Percentiles rank a stretch among this genome's conserved stretches.
Conservation (phyloP, 2,329 filamentous ascomycete genomes). For the Diaporthe humulicola region DNA sequence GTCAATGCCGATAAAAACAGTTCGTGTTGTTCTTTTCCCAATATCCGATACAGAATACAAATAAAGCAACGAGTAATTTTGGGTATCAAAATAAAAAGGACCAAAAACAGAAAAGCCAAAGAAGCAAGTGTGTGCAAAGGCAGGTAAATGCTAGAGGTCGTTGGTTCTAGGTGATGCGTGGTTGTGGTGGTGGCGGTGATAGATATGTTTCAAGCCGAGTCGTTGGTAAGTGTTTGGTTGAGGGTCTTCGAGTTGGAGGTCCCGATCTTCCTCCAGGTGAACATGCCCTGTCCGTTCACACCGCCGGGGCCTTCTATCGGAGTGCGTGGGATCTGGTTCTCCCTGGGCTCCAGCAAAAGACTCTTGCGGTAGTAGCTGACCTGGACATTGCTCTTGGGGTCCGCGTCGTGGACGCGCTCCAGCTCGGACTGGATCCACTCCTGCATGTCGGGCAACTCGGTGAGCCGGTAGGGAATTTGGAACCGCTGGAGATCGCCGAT, state of each 20-base stretch:
- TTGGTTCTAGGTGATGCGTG: not conserved
- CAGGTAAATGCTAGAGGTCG: slow-evolving; percentile 3
- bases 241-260: slow-evolving; percentile 16
- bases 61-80: slow-evolving; percentile 31
- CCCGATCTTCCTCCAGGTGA: slow-evolving; percentile 37
- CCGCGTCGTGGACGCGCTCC: slow-evolving; percentile 75
- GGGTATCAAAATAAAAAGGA: slow-evolving; percentile 37
- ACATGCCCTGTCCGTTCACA: slow-evolving; percentile 40
- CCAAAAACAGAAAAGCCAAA: slow-evolving; percentile 21
- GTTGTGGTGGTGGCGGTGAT: not conserved
- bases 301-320: slow-evolving; percentile 45
- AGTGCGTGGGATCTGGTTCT: slow-evolving; percentile 53
- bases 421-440: slow-evolving; percentile 92
- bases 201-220: not conserved
- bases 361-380: slow-evolving; percentile 83
- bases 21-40: slow-evolving; percentile 22
- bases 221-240: slow-evolving; percentile 16
- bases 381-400: slow-evolving; percentile 67
- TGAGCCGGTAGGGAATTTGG: slow-evolving; percentile 90
- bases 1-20: not conserved
- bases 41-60: not conserved
- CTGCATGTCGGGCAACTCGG: slow-evolving; percentile 88
- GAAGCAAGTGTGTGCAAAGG: not conserved
- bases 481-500: slow-evolving; percentile 96
- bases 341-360: slow-evolving; percentile 83